Percentiles rank a stretch among this genome's conserved stretches.
phyloP scores from a whole-genome alignment of 1,139 yeast genomes.

The Sugiyamaella xylanicola region DNA sequence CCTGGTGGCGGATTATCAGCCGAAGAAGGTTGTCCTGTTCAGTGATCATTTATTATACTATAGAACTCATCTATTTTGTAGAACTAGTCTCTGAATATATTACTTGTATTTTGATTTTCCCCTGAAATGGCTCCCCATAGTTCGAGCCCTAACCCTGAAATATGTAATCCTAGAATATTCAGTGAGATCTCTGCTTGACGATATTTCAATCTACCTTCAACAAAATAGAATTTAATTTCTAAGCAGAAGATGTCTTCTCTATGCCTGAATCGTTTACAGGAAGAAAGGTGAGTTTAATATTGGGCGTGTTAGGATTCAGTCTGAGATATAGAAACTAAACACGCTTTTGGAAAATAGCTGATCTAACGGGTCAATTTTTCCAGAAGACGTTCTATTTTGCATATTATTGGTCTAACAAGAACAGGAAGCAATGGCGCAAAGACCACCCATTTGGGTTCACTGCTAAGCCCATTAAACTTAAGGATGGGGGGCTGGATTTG shows the following conservation, averaged over 20 bases:
- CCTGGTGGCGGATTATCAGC: conserved; percentile 15
- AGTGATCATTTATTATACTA: not conserved
- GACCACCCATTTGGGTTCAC: conserved; percentile 98
- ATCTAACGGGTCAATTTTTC: not conserved
- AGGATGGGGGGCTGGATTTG: conserved; percentile 82
- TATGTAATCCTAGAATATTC: not conserved
- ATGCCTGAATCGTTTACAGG: conserved; percentile 79
- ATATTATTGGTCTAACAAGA: too few species aligned
- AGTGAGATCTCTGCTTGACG: not conserved
- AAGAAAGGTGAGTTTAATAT: conserved; percentile 56
- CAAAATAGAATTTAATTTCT: too few species aligned
- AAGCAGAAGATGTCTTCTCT: conserved; percentile 39
- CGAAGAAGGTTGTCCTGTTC: conserved; percentile 21
- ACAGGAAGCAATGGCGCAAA: conserved; percentile 92
- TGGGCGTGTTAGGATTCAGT: too few species aligned
- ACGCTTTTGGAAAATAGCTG: too few species aligned
- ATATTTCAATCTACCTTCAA: not conserved
- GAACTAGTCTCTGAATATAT: too few species aligned
- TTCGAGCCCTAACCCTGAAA: not conserved
- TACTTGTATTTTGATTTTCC: too few species aligned
- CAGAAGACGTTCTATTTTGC: too few species aligned
- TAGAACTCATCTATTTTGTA: not conserved
- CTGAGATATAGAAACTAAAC: too few species aligned
- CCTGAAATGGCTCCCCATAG: too few species aligned
- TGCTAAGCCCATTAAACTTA: conserved; percentile 79